These are phyloP conservation scores for Malassezia cuniculi DNA, from an alignment of 1,284 basidiomycete species.

Conservation along the genomic window DNA sequence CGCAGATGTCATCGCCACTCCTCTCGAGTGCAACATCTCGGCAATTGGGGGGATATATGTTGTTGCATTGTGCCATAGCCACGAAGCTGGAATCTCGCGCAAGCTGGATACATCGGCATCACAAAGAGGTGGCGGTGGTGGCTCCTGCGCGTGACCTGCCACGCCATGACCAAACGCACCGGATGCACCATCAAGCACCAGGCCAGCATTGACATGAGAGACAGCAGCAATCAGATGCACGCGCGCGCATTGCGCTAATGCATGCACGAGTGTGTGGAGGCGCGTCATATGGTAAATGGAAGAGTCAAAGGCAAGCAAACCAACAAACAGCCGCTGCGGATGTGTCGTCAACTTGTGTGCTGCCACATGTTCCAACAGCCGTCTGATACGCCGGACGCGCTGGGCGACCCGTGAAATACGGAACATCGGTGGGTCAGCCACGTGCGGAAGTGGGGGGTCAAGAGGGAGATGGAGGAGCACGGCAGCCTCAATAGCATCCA, in stretches of 20 bases:
- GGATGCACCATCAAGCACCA: constrained; percentile 5
- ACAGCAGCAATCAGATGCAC: constrained; percentile 10
- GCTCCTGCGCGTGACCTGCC: constrained; percentile 4
- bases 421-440: background rate
- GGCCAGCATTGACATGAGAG: constrained; percentile 11
- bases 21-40: constrained; percentile 13
- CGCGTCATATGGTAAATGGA: constrained; percentile 9
- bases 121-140: background rate
- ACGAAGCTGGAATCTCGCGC: constrained; percentile 7
- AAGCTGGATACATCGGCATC: background rate
- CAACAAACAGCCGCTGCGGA: constrained; percentile 8
- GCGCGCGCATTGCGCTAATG: constrained; percentile 7
- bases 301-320: constrained; percentile 10
- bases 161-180: constrained; percentile 10
- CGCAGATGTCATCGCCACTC: constrained; percentile 3
- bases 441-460: background rate
- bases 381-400: constrained; percentile 4
- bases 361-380: background rate
- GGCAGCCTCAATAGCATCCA: constrained; percentile 11
- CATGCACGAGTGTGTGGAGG: constrained; percentile 12
- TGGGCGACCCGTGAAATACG: constrained; percentile 7
- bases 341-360: background rate
- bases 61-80: constrained; percentile 13
- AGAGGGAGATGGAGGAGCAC: background rate
- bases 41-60: constrained; percentile 12